Conservation (phyloP, 2,329 filamentous ascomycete species). For the Hansfordia pulvinata region DNA sequence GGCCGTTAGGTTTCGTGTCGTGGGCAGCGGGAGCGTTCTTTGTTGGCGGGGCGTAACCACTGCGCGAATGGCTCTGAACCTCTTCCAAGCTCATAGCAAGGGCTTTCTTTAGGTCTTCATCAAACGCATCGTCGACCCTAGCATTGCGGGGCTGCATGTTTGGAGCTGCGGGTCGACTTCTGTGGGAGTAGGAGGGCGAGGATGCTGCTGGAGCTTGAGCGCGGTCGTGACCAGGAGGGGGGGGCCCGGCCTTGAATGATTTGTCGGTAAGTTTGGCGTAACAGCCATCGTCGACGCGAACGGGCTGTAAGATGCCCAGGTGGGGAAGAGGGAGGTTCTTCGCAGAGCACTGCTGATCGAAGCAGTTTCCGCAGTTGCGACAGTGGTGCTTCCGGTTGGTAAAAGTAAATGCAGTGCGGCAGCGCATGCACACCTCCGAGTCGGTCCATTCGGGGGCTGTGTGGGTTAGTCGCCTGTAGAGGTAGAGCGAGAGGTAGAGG, state of each 20-base stretch:
- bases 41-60: slow-evolving; percentile 56
- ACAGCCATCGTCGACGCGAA: slow-evolving; percentile 92
- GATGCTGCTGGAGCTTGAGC: too few relatives aligned
- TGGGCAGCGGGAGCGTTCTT: slow-evolving; percentile 18
- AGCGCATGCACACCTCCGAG: slow-evolving; percentile 97
- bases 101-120: slow-evolving; percentile 87
- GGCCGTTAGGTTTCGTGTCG: slow-evolving; percentile 21
- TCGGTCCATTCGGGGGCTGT: slow-evolving; percentile 95
- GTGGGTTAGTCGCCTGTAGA: slow-evolving; percentile 6
- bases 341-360: slow-evolving; percentile 87
- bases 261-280: slow-evolving; percentile 80
- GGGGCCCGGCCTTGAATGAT: slow-evolving; percentile 28
- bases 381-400: slow-evolving; percentile 98
- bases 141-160: slow-evolving; percentile 84
- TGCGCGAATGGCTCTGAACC: slow-evolving; percentile 58
- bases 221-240: too few relatives aligned
- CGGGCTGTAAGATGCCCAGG: slow-evolving; percentile 79
- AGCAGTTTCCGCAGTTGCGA: slow-evolving; percentile 94
- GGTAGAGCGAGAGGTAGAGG: slow-evolving; percentile 1
- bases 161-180: slow-evolving; percentile 50
- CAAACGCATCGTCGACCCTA: slow-evolving; percentile 78
- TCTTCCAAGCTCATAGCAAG: slow-evolving; percentile 96
- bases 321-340: slow-evolving; percentile 83
- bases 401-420: slow-evolving; percentile 87
- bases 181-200: slow-evolving; percentile 29